Evolutionary conservation across 163 green algal genomes (phyloP), one percentile per base, ranked within the genome.

Genomic region (Scenedesmus sp.): DNA sequence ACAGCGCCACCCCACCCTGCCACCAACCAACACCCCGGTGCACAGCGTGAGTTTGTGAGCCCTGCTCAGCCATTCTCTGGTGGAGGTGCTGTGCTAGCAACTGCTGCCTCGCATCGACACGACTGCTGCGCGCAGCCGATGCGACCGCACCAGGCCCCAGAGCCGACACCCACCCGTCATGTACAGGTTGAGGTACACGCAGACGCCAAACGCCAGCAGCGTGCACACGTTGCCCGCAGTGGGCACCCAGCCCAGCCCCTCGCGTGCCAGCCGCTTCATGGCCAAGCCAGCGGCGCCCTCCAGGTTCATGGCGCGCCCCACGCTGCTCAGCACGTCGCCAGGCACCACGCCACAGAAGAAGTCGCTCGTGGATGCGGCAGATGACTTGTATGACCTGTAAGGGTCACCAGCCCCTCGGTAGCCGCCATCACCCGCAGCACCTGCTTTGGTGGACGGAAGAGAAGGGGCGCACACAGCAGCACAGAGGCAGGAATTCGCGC

Each of bases 201-300:
- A 83, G n/a, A 96, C 73, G 26, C 88, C 89, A 83, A 97, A 97
- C 35, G 93, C 95, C 44, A 97, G 91, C 30, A 98, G 42, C 0
- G 97, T 97, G 43, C 92, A 91, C 51, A 97, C 20, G 92, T 99
- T 99, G 87, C 96, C 95, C 2, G 96, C 92, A 5, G 93, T 94
- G 37, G 97, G 96, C 89, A 96, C 94, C 97, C 97, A 98, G 80
- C 33, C 88, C 68, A 98, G 92, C 7, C 95, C 95, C 16, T 95
- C 91, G 13, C 89, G 82, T 43, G 85, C 53, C 81, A 96, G 92
- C 42, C 87, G 80, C 89, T 93, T 91, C 93, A 95, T 90, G 33
- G 86, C 83, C 49, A 92, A 15, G 0, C 87, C 91, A 33, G 83
- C 93, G 12, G 87, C 90, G 73, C 92, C 90, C 73, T 92, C 90